These are phyloP conservation scores for Gossypium arboreum DNA, from an alignment of 345 rosid species.

Conservation along the genomic window DNA sequence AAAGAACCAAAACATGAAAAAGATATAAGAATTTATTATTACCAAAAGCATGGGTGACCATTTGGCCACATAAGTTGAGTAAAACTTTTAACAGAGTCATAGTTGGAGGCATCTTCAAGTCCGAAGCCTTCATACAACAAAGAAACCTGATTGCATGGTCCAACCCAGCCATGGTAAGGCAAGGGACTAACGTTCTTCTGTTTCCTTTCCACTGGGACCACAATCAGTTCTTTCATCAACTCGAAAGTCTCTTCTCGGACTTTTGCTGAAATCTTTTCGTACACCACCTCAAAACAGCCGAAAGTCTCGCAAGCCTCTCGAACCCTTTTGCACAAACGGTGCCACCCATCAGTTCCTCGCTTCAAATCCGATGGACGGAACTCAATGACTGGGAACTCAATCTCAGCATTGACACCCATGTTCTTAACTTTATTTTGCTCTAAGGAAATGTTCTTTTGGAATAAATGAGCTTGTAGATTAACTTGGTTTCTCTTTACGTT, in stretches of 20 bases:
- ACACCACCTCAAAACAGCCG: conserved; percentile 14
- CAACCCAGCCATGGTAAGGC: conserved; percentile 16
- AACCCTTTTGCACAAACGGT: background rate
- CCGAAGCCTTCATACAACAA: conserved; percentile 19
- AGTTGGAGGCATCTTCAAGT: conserved; percentile 17
- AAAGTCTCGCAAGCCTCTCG: conserved; percentile 5
- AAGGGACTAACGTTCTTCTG: conserved; percentile 1
- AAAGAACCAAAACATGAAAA: no score
- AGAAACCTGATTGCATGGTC: background rate
- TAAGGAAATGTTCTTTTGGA: background rate
- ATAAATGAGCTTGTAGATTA: background rate
- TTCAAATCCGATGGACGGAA: background rate
- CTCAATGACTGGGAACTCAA: background rate
- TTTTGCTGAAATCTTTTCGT: background rate
- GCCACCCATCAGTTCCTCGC: background rate
- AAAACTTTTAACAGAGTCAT: conserved; percentile 4
- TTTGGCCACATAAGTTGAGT: conserved; percentile 9
- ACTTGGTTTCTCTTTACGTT: background rate
- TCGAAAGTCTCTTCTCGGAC: conserved; percentile 1
- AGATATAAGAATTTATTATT: background rate
- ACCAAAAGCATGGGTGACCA: conserved; percentile 7
- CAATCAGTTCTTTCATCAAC: conserved; percentile 5
- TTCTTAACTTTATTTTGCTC: background rate
- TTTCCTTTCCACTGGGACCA: conserved; percentile 11
- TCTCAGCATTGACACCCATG: background rate